Evolutionary conservation across 257 asterid species (phyloP), one percentile per base, ranked within the genome.

Genomic region (Nicotiana knightiana): DNA sequence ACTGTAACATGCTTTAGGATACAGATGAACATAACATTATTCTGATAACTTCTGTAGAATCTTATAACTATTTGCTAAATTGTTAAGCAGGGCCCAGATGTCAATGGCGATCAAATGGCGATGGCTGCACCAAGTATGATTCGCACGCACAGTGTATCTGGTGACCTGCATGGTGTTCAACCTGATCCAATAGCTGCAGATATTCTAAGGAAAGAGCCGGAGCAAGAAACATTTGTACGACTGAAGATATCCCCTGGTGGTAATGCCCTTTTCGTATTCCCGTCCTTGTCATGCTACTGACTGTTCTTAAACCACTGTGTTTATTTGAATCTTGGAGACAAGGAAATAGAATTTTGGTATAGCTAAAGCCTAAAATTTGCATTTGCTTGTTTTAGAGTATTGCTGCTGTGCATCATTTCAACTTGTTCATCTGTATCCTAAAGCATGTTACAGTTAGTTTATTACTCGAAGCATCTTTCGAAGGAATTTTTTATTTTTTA

Each of bases 161-260:
- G 96, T 83, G 98, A 94, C 87, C 89, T 94, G 85, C 98, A 94
- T 57, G 91, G 97, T 67, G 96, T 93, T 83, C 97, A 90, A 87
- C 96, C 98, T 80, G 97, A 94, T 83, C 98, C 97, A 66, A 93
- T 94, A 43, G 97, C 98, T 83, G 97, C 98, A 78, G 97, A 93
- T 88, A 92, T 94, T 67, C 90, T 94, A 32, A 91, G 98, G 89
- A 94, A 92, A 89, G 97, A 90, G 82, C 98, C 98, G 37, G 97
- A 94, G 87, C 98, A 94, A 2, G 98, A 93, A 85, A 92, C 93
- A 79, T 94, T 94, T 89, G 97, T 93, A 79, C 94, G 93, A 82
- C 82, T 94, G 90, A 92, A 75, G 86, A 96, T 94, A 75, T 90
- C 97, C 43, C 99, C 99, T 9, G 57, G 82, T 10, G 99, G 99